Evolutionary conservation across 2,329 filamentous ascomycete species (phyloP), one percentile per base, ranked within the genome.

Genomic region (Trichoderma afroharzianum): DNA sequence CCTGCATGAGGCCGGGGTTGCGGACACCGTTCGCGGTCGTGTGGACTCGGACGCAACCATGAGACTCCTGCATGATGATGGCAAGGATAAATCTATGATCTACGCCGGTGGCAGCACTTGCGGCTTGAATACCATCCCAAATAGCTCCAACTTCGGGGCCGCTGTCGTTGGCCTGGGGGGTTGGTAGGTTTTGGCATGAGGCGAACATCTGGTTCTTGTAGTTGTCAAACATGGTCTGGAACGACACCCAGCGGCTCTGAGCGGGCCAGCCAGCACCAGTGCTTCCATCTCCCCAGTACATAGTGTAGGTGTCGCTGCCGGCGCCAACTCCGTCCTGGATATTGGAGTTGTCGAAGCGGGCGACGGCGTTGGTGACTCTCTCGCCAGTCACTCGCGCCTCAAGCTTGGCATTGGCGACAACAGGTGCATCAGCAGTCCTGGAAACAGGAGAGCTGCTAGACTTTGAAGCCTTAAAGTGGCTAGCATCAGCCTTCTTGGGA

Each of bases 11-110:
- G 47, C 83, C 83, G 0, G 83, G 83, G 76, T 85, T 85, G 69
- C 72, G 72, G 21, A 83, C 81, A 18, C 82, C 79, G 77, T 80
- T 76, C 50, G 82, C 14, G 36, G 39, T 83, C 8, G 81, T 82
- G 2, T 74, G 76, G n/a, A 80, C 82, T 26, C 83, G 82, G 24
- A 84, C 57, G n/a, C 43, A 53, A 63, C 83, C 83, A 69, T 80
- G 80, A 73, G 80, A 82, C 74, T 85, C 83, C 73, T 85, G 83
- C 78, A 85, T 80, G 36, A 85, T 74, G 68, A 85, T 77, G 18
- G 82, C 81, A 18, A 85, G 76, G 73, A 85, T 83, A 71, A 83
- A 82, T 36, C 83, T 80, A 58, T 77, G 73, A 69, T 84, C 82
- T 12, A 85, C 76, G 14, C 75, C 73, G 0, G 77, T 75, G 4